Evolutionary conservation across 2,329 filamentous ascomycete genomes (phyloP), one percentile per base, ranked within the genome.

Genomic region (Fusarium sp.): DNA sequence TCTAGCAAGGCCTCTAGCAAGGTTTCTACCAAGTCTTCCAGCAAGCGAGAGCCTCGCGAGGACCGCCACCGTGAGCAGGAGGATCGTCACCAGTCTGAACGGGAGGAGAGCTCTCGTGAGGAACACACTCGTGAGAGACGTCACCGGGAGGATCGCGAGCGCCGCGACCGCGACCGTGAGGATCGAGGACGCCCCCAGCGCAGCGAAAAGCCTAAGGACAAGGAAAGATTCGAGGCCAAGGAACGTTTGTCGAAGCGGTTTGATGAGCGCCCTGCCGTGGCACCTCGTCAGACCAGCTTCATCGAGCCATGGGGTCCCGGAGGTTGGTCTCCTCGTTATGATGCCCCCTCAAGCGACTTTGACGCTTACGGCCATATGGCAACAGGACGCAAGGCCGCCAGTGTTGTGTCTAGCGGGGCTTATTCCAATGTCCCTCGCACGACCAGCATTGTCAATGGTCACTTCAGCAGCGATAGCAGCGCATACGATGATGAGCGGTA

Each of bases 221-320:
- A 78, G 65, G 75, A 77, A 54, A 77, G 78, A 60, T 73, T 75
- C 60, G 80, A 80, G 52, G 73, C 77, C 64, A 77, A 81, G 72
- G 81, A 82, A 52, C 82, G 82, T 21, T 78, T 84, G 59, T 80
- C 80, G 35, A 78, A 77, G 61, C 81, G 82, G 33, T 83, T 84
- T 68, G 82, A 82, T 37, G 80, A 82, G 60, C 77, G 77, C 49
- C 81, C 80, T 25, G 64, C 76, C 11, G 43, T 52, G 54, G 65
- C 60, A 40, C 53, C 73, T 69, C 80, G 78, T 50, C 79, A 79
- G 47, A 71, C 78, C 64, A 82, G 80, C 79, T 82, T 80, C 76
- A 79, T 81, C 32, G 81, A 82, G 54, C 74, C 72, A 49, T 81
- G 79, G 80, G 79, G 80, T 68, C 78, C 80, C 60, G 75, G 75